These are phyloP conservation scores for Geotrichum klebahnii DNA, from an alignment of 1,139 yeast genomes.

Conservation along the genomic window DNA sequence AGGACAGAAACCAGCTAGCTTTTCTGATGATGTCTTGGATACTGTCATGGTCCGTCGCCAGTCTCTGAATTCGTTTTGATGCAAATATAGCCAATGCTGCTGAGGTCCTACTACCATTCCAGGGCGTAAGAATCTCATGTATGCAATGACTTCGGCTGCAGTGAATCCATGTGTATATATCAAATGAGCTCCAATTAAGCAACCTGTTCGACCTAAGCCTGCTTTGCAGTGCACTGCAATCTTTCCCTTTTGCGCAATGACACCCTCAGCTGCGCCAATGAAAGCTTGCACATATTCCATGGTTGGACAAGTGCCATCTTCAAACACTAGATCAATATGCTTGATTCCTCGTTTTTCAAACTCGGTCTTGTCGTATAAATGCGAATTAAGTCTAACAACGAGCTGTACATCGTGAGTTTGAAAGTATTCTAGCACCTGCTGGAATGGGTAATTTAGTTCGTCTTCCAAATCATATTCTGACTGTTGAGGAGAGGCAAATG, in stretches of 20 bases:
- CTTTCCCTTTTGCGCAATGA: constrained; percentile 78
- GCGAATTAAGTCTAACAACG: constrained; percentile 89
- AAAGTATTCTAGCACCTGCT: constrained; percentile 75
- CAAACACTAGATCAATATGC: constrained; percentile 92
- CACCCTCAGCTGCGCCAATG: constrained; percentile 90
- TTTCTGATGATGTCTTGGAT: constrained; percentile 62
- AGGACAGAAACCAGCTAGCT: constrained; percentile 73
- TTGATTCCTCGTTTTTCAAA: constrained; percentile 79
- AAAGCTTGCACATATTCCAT: constrained; percentile 87
- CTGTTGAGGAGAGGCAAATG: constrained; percentile 96
- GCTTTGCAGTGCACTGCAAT: constrained; percentile 98
- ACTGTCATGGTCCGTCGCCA: constrained; percentile 94
- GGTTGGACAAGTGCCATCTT: constrained; percentile 97
- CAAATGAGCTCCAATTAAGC: constrained; percentile 93
- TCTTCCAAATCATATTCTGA: constrained; percentile 38
- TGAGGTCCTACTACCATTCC: constrained; percentile 99
- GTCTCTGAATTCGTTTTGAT: constrained; percentile 91
- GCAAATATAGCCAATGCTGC: constrained; percentile 95
- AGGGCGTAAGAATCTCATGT: constrained; percentile 92
- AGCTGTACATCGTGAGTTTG: constrained; percentile 68
- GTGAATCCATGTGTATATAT: constrained; percentile 95
- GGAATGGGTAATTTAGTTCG: constrained; percentile 45
- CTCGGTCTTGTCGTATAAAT: constrained; percentile 76
- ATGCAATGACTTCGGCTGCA: constrained; percentile 93
- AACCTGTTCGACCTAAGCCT: constrained; percentile 95